Conservation (phyloP, 305 asterid genomes). For the Salvia sclarea region DNA sequence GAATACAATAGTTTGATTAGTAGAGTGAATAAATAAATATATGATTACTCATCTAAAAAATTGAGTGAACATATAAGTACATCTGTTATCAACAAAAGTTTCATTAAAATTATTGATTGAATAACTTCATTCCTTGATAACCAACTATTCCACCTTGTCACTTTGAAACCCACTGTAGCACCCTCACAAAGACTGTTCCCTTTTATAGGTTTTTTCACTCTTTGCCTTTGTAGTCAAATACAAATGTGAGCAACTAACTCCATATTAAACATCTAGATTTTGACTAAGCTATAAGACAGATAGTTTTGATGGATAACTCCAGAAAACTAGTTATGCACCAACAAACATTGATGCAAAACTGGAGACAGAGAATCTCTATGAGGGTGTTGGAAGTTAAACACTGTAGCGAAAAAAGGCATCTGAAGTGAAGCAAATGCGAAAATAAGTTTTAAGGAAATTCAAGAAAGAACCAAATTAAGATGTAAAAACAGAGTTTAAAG, state of each 20-base stretch:
- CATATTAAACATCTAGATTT: background rate
- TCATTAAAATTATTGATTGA: background rate
- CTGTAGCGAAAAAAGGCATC: conserved; percentile 9
- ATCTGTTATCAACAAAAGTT: background rate
- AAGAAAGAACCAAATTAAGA: conserved; percentile 18
- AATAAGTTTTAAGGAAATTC: conserved; percentile 10
- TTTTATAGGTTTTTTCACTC: background rate
- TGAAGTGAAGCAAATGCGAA: conserved; percentile 15
- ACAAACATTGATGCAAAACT: conserved; percentile 5
- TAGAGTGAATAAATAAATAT: background rate
- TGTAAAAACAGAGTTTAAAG: conserved; percentile 15
- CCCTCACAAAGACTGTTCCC: background rate
- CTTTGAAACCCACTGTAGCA: conserved; percentile 6
- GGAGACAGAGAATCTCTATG: conserved; percentile 7
- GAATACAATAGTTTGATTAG: background rate
- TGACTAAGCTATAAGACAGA: background rate
- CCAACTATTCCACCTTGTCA: background rate
- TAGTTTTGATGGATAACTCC: background rate
- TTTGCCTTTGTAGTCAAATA: background rate
- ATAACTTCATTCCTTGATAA: background rate
- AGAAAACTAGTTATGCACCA: conserved; percentile 4
- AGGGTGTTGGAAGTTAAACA: conserved; percentile 23
- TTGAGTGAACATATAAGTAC: background rate
- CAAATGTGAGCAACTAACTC: background rate
- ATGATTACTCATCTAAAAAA: background rate